Conservation (phyloP, 495 filamentous ascomycete genomes). For the Aspergillus incahuasiensis region DNA sequence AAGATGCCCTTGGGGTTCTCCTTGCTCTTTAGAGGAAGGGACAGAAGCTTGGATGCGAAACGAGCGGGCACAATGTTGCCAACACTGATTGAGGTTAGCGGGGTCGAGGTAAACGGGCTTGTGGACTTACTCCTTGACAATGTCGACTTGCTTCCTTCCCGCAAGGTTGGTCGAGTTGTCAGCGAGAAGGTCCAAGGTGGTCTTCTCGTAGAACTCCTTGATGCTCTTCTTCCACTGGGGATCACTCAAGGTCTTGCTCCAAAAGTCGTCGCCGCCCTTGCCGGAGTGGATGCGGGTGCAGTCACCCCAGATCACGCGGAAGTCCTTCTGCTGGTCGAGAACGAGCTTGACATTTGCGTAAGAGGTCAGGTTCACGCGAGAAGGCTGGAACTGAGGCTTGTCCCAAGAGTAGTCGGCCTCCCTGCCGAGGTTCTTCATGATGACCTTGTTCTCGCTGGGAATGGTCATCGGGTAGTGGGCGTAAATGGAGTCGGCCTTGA, state of each 20-base stretch:
- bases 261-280: conserved; percentile 51
- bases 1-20: conserved; percentile 66
- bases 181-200: conserved; percentile 59
- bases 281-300: conserved; percentile 51
- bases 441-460: conserved; percentile 66
- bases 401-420: conserved; percentile 70
- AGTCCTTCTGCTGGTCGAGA: conserved; percentile 56
- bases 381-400: conserved; percentile 49
- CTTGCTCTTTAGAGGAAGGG: conserved; percentile 67
- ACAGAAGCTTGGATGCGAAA: conserved; percentile 69
- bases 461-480: conserved; percentile 87
- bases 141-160: conserved; percentile 64
- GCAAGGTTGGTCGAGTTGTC: conserved; percentile 58
- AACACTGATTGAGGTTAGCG: conserved; percentile 32
- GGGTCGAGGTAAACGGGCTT: not conserved
- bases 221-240: conserved; percentile 48
- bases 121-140: conserved; percentile 58
- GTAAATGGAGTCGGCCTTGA: conserved; percentile 75
- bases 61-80: conserved; percentile 68
- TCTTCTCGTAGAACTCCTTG: conserved; percentile 55
- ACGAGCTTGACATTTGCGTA: conserved; percentile 61
- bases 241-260: conserved; percentile 42
- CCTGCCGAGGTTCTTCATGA: conserved; percentile 65
- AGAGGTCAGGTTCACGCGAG: conserved; percentile 52
- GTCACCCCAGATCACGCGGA: conserved; percentile 59